Evolutionary conservation across 106 monocot genomes (phyloP), one percentile per base, ranked within the genome.

Genomic region (Apostasia ramifera): DNA sequence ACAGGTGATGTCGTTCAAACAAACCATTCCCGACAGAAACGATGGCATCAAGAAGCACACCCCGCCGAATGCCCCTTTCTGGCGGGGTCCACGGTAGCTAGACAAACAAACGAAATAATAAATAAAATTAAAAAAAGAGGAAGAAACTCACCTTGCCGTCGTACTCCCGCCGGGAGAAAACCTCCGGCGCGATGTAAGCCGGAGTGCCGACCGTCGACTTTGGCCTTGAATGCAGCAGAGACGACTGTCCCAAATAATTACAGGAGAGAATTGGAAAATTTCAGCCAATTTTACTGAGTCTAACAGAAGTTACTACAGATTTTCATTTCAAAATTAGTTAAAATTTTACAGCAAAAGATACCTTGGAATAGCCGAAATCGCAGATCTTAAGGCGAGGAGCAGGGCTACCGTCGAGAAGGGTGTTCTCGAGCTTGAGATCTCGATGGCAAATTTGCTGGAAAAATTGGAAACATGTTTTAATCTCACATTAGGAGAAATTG

Each of bases 351-450:
- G 5, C 57, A 72, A 73, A 64, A 6, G 3, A 1, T 13, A 87
- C 86, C 86, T 87, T 87, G 40, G 86, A 87, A 62, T 87, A 83
- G 48, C 86, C 86, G 55, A 87, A 87, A 71, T 87, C 86, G 44
- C 86, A 87, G 59, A 87, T 83, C 59, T 87, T 87, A 47, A 87
- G 86, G 14, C 86, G 76, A 6, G 86, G 86, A 44, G 70, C 70
- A 2, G 70, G 69, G 70, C 70, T 58, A 46, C 70, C 70, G 55
- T 70, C 70, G 10, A 70, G 59, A 45, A 70, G 48, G 26, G 70
- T 70, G 47, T 70, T 70, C 70, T 70, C 70, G 47, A 70, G 59
- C 59, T 70, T 70, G 58, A 70, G 53, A 59, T 70, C 70, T 59
- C 70, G 44, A 70, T 70, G 70, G 59, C 86, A 87, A 4, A 87